Evolutionary conservation across 345 rosid species (phyloP).

Genomic region (Arabidopsis arenosa): DNA sequence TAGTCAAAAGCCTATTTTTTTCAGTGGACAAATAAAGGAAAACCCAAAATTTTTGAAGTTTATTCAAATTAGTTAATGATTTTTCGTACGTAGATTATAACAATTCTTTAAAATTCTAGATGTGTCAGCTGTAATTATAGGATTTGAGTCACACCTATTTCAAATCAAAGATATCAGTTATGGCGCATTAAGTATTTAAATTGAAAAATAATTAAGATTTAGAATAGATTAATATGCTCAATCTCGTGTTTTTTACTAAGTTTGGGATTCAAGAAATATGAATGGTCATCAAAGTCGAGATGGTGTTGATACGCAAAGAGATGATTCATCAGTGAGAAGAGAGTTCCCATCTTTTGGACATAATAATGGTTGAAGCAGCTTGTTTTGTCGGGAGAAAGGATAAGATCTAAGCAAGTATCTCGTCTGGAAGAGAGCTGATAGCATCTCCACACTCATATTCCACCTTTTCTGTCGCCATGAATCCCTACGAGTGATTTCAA

Average conservation of each 20-base stretch:
- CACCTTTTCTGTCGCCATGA: neutral
- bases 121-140: too few species aligned
- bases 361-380: neutral
- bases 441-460: neutral
- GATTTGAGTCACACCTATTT: too few species aligned
- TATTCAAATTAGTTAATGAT: neutral
- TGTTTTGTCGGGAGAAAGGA: neutral
- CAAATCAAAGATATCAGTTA: too few species aligned
- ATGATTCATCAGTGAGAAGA: neutral
- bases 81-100: neutral
- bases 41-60: too few species aligned
- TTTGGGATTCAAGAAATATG: neutral
- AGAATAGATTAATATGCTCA: neutral
- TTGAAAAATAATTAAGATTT: too few species aligned
- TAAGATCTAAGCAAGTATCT: neutral
- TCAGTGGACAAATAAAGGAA: neutral
- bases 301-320: neutral
- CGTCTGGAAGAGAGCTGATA: neutral
- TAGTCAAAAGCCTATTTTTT: too few species aligned
- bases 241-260: neutral
- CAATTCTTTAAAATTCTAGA: too few species aligned
- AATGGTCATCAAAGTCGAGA: neutral
- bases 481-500: neutral
- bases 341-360: neutral
- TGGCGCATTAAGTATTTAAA: too few species aligned